Evolutionary conservation across 495 filamentous ascomycete species (phyloP), one percentile per base, ranked within the genome.

Genomic region (Glonium stellatum): DNA sequence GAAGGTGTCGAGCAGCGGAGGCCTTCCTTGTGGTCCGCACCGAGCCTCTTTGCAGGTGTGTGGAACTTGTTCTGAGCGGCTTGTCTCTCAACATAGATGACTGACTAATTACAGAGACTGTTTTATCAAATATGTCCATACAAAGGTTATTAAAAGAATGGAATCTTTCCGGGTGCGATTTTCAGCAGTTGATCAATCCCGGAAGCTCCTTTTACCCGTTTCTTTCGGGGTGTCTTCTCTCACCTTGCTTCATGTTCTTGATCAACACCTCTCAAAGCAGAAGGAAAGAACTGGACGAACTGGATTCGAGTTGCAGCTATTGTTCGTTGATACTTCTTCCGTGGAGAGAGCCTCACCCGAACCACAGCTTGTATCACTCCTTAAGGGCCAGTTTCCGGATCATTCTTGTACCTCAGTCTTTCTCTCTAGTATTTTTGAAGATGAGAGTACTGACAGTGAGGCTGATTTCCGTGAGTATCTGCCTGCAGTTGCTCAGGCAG

Each of bases 191-290:
- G 66, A 71, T 62, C 61, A 72, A 60, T 73, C 78, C 55, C 75
- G 76, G 51, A 81, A 77, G 52, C 77, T 95, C 25, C 77, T 96
- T 1, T 73, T 97, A 13, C 88, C 90, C 0, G 66, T 96, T 4
- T 96, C 91, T 1, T 84, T 90, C 61, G 93, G 95, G 0, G 77
- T 88, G 2, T 93, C 87, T 9, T 97, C 92, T 0, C 79, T 84
- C n/a, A 78, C 81, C 8, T 75, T 98, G 22, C 72, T 97, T 31
- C 81, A 91, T 67, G 77, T 97, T 18, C 75, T 97, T 18, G 79
- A 87, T 66, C 67, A 78, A 41, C 88, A 90, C 66, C 71, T 90
- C 37, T 73, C 82, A 60, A 75, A 70, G 34, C 85, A 88, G 71
- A 75, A 76, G 3, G 69, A 76, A 31, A 79, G 79, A 49, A 76